Conservation (phyloP, 2,329 filamentous ascomycete species). For the Beauveria scarabaeidicola region DNA sequence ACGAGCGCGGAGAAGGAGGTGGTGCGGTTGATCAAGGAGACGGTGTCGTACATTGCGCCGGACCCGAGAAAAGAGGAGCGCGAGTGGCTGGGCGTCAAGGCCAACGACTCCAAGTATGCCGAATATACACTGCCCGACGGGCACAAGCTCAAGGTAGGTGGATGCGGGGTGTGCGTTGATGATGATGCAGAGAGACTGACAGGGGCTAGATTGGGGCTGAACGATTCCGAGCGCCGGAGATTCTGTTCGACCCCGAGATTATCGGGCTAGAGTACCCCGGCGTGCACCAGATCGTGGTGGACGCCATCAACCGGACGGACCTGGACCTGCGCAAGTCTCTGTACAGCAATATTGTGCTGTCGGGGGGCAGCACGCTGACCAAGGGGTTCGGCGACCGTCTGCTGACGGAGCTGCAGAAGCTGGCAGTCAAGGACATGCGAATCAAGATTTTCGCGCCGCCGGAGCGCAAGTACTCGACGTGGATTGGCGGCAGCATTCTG, state of each 20-base stretch:
- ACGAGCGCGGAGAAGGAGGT: constrained; percentile 99
- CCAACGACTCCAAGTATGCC: constrained; percentile 66
- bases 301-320: constrained; percentile 90
- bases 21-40: constrained; percentile 95
- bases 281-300: constrained; percentile 95
- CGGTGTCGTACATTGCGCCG: constrained; percentile 79
- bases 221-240: constrained; percentile 91
- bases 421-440: constrained; percentile 97
- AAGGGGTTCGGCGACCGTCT: constrained; percentile 94
- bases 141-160: constrained; percentile 73
- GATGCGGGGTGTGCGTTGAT: too few species aligned
- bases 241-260: constrained; percentile 94
- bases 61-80: constrained; percentile 94
- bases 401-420: constrained; percentile 80
- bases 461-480: constrained; percentile 96
- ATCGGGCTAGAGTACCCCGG: constrained; percentile 95
- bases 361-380: constrained; percentile 89
- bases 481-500: constrained; percentile 96
- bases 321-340: constrained; percentile 89
- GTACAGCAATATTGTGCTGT: constrained; percentile 95
- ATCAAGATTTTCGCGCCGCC: constrained; percentile 99
- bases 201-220: constrained; percentile 69
- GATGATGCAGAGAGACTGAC: constrained; percentile 14
- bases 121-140: constrained; percentile 91
- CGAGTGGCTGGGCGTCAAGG: constrained; percentile 78